Evolutionary conservation across 352 stramenopile genomes (phyloP).

Genomic region (Phytophthora sansomeana): DNA sequence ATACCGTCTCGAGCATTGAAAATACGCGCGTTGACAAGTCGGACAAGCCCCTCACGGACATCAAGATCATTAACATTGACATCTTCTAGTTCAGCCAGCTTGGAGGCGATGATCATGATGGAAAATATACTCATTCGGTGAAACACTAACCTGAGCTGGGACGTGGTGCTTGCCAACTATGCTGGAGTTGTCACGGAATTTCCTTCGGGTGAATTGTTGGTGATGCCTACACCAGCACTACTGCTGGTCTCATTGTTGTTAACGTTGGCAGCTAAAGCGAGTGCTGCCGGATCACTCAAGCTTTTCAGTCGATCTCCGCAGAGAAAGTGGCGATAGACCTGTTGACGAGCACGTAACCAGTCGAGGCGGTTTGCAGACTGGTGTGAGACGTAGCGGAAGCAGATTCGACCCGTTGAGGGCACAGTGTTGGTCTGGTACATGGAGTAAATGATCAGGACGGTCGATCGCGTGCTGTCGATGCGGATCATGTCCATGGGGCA

Average conservation of each 20-base stretch:
- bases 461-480: constrained; percentile 70
- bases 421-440: constrained; percentile 82
- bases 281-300: constrained; percentile 28
- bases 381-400: constrained; percentile 73
- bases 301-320: constrained; percentile 53
- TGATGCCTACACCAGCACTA: background rate
- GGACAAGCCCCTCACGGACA: constrained; percentile 80
- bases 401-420: constrained; percentile 55
- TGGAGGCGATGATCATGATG: constrained; percentile 9
- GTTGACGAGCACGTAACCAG: constrained; percentile 50
- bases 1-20: constrained; percentile 97
- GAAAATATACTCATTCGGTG: constrained; percentile 32
- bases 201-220: constrained; percentile 6
- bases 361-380: constrained; percentile 44
- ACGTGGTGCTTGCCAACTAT: constrained; percentile 4
- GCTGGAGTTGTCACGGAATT: constrained; percentile 16
- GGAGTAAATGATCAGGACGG: constrained; percentile 76
- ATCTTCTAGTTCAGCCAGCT: constrained; percentile 62
- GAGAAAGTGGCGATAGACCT: constrained; percentile 63
- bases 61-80: constrained; percentile 92
- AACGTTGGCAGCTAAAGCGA: constrained; percentile 18
- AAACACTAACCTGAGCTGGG: background rate
- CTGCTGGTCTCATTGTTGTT: constrained; percentile 17
- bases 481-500: constrained; percentile 77
- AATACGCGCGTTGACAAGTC: constrained; percentile 89